A percentile compares a stretch with the other conserved stretches of the same genome.
phyloP scores from a whole-genome alignment of 257 asterid genomes.

The Salvia hispanica region DNA sequence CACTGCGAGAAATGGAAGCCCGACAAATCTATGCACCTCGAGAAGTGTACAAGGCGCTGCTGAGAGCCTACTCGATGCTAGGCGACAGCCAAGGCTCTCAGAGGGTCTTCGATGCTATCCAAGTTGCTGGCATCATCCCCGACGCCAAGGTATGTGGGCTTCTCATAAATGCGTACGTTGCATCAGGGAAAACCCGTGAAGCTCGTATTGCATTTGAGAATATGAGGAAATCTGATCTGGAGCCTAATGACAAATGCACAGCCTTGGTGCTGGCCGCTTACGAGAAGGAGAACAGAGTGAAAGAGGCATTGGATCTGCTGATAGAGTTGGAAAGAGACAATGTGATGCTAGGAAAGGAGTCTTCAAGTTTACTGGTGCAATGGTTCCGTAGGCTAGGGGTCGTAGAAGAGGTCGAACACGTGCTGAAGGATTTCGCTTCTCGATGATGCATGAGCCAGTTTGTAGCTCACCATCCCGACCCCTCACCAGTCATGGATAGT shows the following conservation, averaged over 20 bases:
- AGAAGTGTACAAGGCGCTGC: conserved; percentile 88
- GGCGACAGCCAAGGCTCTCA: conserved; percentile 80
- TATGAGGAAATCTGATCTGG: conserved; percentile 57
- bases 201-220: conserved; percentile 74
- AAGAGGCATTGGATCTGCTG: conserved; percentile 62
- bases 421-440: conserved; percentile 53
- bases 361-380: conserved; percentile 58
- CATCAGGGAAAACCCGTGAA: conserved; percentile 59
- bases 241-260: conserved; percentile 81
- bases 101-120: conserved; percentile 70
- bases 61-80: conserved; percentile 75
- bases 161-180: conserved; percentile 72
- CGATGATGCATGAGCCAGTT: not conserved
- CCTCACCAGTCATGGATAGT: not conserved
- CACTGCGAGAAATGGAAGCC: conserved; percentile 73
- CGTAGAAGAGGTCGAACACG: conserved; percentile 69
- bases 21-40: conserved; percentile 66
- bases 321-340: conserved; percentile 63
- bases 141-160: conserved; percentile 78
- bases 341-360: conserved; percentile 58
- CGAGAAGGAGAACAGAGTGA: conserved; percentile 66
- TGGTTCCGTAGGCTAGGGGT: conserved; percentile 80
- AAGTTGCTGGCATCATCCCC: conserved; percentile 72
- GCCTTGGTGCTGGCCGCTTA: conserved; percentile 57
- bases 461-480: not conserved